Base-by-base conservation (phyloP, 805 yeast genomes). In the Debaryomyces maramus region DNA sequence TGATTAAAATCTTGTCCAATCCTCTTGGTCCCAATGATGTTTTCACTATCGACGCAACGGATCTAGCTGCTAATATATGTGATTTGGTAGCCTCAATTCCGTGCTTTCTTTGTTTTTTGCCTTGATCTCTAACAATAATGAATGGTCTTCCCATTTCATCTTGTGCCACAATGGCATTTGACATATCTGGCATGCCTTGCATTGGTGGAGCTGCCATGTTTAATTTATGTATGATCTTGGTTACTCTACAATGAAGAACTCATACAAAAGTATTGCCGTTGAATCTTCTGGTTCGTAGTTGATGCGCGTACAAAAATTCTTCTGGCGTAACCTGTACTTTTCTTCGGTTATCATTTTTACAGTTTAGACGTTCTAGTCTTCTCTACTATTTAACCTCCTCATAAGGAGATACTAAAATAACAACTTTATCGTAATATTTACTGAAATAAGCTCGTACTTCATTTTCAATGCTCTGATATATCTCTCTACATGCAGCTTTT, bases 101-200 rank as follows among this genome's bases (percentile, higher is more conserved):
- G 44, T 69, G 75, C 43, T 67, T 70, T 78, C 63, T 81, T 75
- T 46, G 97, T 89, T 61, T 93, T 88, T 63, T 61, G 26, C 79
- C 81, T 58, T 67, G 79, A 61, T 93, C 99, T 61, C 93, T 81
- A 39, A 93, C 99, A 61, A 93, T 93, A 59, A 93, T 91, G 62
- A 93, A 88, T 15, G 99, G 99, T 66, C 99, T 83, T 15, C 99
- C 99, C 90, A 86, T 88, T 66, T 93, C 99, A 63, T 93, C 99
- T 67, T 91, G 99, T 3, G 99, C 98, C 72, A 93, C 88, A 55
- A 93, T 89, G 66, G 99, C 99, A 58, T 95, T 93, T 52, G 98
- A 90, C 77, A 93, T 73, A 64, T 93, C 99, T 29, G 97, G 96
- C 85, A 81, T 77, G 31, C 58, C 67, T 44, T 56, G 62, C 39